phyloP scores from a whole-genome alignment of 2,329 filamentous ascomycete species.

The Rhinocladiella similis region DNA sequence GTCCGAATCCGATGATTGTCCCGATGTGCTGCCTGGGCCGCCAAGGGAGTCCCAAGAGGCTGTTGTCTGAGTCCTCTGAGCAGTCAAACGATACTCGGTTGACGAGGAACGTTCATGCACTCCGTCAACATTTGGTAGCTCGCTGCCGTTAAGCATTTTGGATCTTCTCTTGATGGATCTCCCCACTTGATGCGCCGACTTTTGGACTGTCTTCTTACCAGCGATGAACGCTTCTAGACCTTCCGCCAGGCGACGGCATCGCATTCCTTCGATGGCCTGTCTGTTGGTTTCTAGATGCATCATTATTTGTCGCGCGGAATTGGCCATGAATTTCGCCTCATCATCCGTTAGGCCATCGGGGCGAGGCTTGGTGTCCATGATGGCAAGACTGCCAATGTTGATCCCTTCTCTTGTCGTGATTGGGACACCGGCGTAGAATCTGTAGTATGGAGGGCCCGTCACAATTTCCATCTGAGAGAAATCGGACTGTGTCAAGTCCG shows the following conservation, averaged over 20 bases:
- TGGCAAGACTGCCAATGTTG: constrained; percentile 36
- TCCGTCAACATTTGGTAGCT: neutral
- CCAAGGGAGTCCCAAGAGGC: too few relatives aligned
- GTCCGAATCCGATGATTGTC: constrained; percentile 33
- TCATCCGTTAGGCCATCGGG: constrained; percentile 20
- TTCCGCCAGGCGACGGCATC: constrained; percentile 25
- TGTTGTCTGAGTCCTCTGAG: too few relatives aligned
- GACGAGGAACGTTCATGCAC: neutral
- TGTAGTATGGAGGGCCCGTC: constrained; percentile 30
- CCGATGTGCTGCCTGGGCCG: constrained; percentile 2
- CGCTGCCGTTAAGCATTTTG: neutral
- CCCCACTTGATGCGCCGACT: constrained; percentile 31
- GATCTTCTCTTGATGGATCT: constrained; percentile 2
- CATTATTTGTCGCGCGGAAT: constrained; percentile 33
- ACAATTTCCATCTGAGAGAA: constrained; percentile 35
- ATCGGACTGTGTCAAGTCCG: constrained; percentile 36
- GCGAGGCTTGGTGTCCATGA: constrained; percentile 30
- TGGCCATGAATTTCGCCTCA: constrained; percentile 30
- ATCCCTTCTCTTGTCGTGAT: constrained; percentile 34
- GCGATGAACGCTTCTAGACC: constrained; percentile 34
- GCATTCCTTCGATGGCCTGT: constrained; percentile 30
- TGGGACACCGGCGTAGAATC: constrained; percentile 35
- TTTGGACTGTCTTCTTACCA: constrained; percentile 26
- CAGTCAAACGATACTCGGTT: neutral
- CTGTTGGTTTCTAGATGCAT: constrained; percentile 33